Base-by-base conservation (phyloP, 2,329 filamentous ascomycete species). In the Blastomyces gilchristii region DNA sequence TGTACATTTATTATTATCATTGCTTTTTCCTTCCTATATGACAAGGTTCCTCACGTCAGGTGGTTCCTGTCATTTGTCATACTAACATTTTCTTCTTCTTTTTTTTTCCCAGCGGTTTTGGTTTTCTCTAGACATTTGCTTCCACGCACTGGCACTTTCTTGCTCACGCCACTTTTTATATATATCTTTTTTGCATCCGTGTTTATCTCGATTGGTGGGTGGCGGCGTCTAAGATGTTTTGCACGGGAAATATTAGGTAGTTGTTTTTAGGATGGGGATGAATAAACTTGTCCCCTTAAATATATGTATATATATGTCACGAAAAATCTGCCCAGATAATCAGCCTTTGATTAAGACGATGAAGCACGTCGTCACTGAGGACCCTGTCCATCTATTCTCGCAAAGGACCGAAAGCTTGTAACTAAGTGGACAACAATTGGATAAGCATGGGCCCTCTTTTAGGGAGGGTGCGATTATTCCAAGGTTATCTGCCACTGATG, bases 141-240 rank as follows among this genome's bases (percentile, higher is more conserved):
- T 39, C 14, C 28, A 53, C 31, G 8, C 18, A 22, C 31, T 39
- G 1, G 16, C 18, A 16, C 28, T 6, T 58, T 58, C 37, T 58
- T 58, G 54, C n/a, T 58, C 12, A 57, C 37, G 9, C 34, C 37
- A 25, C 37, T 9, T 57, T 43, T 22, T 57, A n/a, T 43, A 1
- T 7, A 25, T 25, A 50, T 50, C 22, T 2, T 25, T 28, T 12
- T 43, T 52, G 41, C 14, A 41, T 60, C 49, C 16, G 41, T 37
- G 16, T 53, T 47, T 39, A 28, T 22, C 8, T 34, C 25, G 12
- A 43, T 45, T 47, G 50, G 58, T 9, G 12, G 54, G 28, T 58
- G 54, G 37, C 12, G 54, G 54, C 54, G 54, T 50, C n/a, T 56
- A 49, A 59, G 59, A 39, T 43, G 53, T n/a, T 56, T 56, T 39